Percentiles rank a stretch among this genome's conserved stretches.
Evolutionary conservation across 768 basidiomycete species (phyloP).

Genomic region (Suillus subaureus): DNA sequence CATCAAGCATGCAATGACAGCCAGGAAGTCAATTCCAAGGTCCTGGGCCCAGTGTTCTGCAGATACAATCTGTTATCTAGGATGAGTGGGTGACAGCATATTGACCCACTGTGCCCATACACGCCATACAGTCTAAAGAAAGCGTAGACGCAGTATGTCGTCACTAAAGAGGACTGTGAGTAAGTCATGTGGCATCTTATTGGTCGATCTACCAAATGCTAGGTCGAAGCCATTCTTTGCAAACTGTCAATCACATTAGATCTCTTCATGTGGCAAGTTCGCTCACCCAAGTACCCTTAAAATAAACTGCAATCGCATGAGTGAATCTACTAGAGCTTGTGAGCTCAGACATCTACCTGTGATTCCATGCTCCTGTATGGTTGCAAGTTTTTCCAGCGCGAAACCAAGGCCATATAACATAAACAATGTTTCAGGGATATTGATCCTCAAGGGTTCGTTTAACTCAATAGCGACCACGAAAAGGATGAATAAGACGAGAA

Average conservation of each 20-base stretch:
- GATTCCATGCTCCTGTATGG: slow-evolving; percentile 95
- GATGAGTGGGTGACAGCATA: not conserved
- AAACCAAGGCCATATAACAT: slow-evolving; percentile 84
- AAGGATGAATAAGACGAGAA: slow-evolving; percentile 76
- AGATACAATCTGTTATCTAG: slow-evolving; percentile 8
- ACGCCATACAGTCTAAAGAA: slow-evolving; percentile 79
- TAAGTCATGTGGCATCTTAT: not conserved
- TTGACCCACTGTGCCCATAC: slow-evolving; percentile 57
- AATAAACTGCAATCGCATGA: slow-evolving; percentile 57
- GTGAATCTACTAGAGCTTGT: not conserved
- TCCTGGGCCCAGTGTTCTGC: slow-evolving; percentile 66
- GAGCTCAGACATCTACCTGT: slow-evolving; percentile 52
- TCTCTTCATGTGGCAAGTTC: not conserved
- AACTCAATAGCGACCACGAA: slow-evolving; percentile 82
- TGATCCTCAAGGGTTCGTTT: slow-evolving; percentile 61
- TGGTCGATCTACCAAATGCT: slow-evolving; percentile 65
- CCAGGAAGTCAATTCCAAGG: slow-evolving; percentile 80
- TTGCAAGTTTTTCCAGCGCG: slow-evolving; percentile 88
- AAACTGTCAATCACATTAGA: not conserved
- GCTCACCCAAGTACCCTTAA: slow-evolving; percentile 80
- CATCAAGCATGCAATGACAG: slow-evolving; percentile 86
- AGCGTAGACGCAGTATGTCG: slow-evolving; percentile 76
- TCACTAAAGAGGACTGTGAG: slow-evolving; percentile 48
- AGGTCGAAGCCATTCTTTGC: slow-evolving; percentile 88
- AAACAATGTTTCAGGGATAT: slow-evolving; percentile 68